phyloP scores from a whole-genome alignment of 805 yeast genomes.

The Barnettozyma sucrosica region DNA sequence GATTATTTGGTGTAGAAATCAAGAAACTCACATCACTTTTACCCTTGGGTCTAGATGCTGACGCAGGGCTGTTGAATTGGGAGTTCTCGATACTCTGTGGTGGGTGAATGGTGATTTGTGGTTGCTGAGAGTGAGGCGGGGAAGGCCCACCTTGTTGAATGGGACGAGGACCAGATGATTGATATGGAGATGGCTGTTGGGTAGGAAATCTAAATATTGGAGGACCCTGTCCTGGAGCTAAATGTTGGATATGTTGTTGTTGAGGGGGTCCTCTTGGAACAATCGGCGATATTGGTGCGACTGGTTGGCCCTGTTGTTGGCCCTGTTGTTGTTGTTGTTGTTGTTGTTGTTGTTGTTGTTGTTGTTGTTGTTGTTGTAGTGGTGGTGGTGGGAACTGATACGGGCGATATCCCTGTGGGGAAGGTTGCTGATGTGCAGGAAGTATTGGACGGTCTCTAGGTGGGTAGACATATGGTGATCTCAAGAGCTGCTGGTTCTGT shows the following conservation, averaged over 20 bases:
- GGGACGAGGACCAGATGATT: background rate
- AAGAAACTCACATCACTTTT: slow-evolving; percentile 24
- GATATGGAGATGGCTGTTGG: slow-evolving; percentile 3
- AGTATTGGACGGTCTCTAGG: background rate
- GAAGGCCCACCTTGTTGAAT: background rate
- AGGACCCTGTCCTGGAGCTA: background rate
- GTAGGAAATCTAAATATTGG: background rate
- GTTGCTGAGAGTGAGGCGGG: slow-evolving; percentile 5
- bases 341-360: slow-evolving; percentile 6
- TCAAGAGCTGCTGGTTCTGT: slow-evolving; percentile 2
- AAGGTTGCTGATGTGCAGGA: slow-evolving; percentile 3
- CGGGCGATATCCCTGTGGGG: slow-evolving; percentile 7
- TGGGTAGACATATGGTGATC: slow-evolving; percentile 17
- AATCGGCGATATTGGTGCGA: slow-evolving; percentile 3
- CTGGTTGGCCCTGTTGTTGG: slow-evolving; percentile 6
- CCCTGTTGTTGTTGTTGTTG: slow-evolving; percentile 7
- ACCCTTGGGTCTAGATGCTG: slow-evolving; percentile 4
- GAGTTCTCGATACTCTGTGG: slow-evolving; percentile 3
- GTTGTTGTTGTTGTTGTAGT: background rate
- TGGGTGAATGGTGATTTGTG: slow-evolving; percentile 1
- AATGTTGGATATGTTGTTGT: slow-evolving; percentile 1
- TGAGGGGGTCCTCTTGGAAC: slow-evolving; percentile 4
- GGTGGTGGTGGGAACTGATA: slow-evolving; percentile 2
- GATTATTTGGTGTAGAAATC: slow-evolving; percentile 24
- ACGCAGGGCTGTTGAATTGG: slow-evolving; percentile 5